Conservation (phyloP, 306 rosid species). For the Datisca glomerata region DNA sequence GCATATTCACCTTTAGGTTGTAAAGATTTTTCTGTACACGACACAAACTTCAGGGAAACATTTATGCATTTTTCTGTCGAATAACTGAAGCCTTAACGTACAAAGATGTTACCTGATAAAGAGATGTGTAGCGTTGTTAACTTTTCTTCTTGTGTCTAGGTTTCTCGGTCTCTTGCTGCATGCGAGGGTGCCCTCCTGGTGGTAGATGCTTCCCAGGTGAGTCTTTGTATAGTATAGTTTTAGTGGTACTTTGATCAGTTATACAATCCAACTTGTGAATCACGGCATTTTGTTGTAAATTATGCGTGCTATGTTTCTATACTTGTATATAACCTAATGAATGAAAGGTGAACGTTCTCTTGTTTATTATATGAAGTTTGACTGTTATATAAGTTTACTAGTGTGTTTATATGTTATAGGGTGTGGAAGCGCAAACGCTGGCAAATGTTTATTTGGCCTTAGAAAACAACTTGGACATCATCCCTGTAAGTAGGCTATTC, state of each 20-base stretch:
- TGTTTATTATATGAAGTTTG: not conserved
- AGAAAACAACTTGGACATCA: constrained; percentile 74
- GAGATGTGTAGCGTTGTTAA: constrained; percentile 1
- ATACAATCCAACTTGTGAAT: not conserved
- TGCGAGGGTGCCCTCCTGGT: constrained; percentile 96
- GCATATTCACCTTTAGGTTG: too few relatives aligned
- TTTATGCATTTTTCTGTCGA: too few relatives aligned
- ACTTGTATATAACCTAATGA: too few relatives aligned
- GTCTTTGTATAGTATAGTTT: constrained; percentile 2
- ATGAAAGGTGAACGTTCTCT: too few relatives aligned
- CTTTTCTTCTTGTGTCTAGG: constrained; percentile 31
- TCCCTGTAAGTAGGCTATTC: constrained; percentile 51
- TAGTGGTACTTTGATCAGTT: not conserved
- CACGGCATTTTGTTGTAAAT: not conserved
- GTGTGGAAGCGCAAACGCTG: constrained; percentile 90
- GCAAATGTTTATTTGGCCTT: constrained; percentile 92
- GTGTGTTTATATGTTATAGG: constrained; percentile 31
- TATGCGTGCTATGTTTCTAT: not conserved
- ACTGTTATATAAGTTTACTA: not conserved
- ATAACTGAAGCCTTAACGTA: too few relatives aligned
- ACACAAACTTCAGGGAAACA: too few relatives aligned
- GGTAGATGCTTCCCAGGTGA: constrained; percentile 94
- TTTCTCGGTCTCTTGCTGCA: constrained; percentile 89
- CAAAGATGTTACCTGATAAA: not conserved
- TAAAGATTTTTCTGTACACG: too few relatives aligned